Base-by-base conservation (phyloP, 345 rosid species). In the Gynandropsis gynandra region DNA sequence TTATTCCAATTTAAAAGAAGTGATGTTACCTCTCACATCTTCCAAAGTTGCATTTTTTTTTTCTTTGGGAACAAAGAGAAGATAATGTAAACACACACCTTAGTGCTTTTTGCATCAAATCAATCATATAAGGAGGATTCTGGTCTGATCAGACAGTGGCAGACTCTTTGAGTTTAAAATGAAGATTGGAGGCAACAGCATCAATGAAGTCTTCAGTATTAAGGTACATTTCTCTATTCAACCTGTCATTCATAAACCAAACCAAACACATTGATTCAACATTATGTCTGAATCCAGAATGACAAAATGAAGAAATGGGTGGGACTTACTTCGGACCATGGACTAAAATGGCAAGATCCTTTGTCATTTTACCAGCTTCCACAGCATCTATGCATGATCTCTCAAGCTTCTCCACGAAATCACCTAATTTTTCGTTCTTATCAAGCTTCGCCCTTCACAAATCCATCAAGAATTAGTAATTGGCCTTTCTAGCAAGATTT, bases 361-460 rank as follows among this genome's bases (percentile, higher is more conserved):
- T 90, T 24, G 98, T 90, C 95, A 87, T 87, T 76, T 80, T 80
- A 40, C 96, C 96, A 15, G 77, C 64, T 68, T 90, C 98, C 46
- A 87, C 95, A 8, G 93, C 76, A 70, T 71, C 89, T 9, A 87
- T 54, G 65, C 98, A 92, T 12, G 98, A 78, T 1, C 81, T 64
- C 80, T 92, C 98, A 47, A 87, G 64, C 80, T 92, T 87, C 69
- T 56, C 75, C 37, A 79, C 93, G 50, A 92, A 92, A 72, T 79
- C 81, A 64, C 76, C 50, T 65, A 92, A 66, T 64, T 62, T 75
- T 45, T 79, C 75, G 36, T 84, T 87, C 65, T 79, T 74, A 70
- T 92, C 98, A 39, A 87, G 79, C 70, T 92, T 82, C 32, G 93
- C 96, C 89, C 98, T 90, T 61, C 3, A 61, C 17, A 9, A 49